Evolutionary conservation across 164 flowering plant species (phyloP), one percentile per base, ranked within the genome.

Genomic region (Malania oleifera): DNA sequence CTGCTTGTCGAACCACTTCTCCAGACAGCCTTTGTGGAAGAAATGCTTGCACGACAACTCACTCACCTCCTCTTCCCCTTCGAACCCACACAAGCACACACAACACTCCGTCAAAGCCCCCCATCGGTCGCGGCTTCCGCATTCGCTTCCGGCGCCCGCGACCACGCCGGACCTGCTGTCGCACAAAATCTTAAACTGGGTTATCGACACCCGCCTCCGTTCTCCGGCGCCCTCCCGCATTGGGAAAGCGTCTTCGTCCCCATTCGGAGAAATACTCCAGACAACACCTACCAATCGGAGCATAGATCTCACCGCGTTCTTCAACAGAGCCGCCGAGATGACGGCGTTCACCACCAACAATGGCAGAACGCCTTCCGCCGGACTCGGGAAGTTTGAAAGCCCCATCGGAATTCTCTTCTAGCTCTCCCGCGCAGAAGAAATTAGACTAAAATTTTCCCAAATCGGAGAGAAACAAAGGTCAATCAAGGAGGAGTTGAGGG

Each of bases 11-110:
- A 86, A 75, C 95, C 95, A 86, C 55, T 79, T 84, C 58, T 82
- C 79, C 41, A 84, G 60, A 56, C 95, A 86, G 24, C 68, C 76
- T 63, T 67, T 84, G 69, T 86, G 95, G 65, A 86, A 86, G 75
- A 79, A 84, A 73, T 87, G 90, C 74, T 78, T 79, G 69, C 95
- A 87, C 20, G 77, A 59, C 72, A 87, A 63, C 61, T 84, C 85
- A 64, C 86, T 84, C 56, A 87, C 85, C 63, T 82, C 82, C 54
- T 87, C 84, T 8, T 79, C 75, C 5, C 48, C 81, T 59, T 80
- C 64, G 59, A 79, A 87, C 56, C 77, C 62, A 72, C 75, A 75
- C 20, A 87, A 60, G 68, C 95, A 84, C 19, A 87, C 88, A 61
- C 88, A 72, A 55, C 90, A 87, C 63, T 82, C 87, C 50, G 45